Evolutionary conservation across 768 basidiomycete species (phyloP), one percentile per base, ranked within the genome.

Genomic region (Pleurotus pulmonarius): DNA sequence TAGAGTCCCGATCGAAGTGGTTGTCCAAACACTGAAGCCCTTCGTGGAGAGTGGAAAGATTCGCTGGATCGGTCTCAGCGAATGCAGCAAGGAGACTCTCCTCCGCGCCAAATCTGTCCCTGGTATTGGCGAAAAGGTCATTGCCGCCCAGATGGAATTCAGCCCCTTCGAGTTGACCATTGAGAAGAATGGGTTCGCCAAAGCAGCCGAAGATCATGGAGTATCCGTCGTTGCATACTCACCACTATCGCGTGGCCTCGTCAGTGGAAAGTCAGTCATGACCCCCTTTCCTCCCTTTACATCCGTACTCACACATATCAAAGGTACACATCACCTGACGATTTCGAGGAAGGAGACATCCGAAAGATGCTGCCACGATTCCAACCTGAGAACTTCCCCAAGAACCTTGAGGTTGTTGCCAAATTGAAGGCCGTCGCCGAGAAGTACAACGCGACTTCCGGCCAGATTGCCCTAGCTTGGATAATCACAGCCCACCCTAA

Each of bases 331-430:
- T 68, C 69, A 12, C 67, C 66, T 1, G 70, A 70, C 12, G 75
- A 75, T 53, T 74, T 76, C 40, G 71, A 66, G 26, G 62, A 64
- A 55, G 63, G 56, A 15, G 75, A 76, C 55, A 67, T 69, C 41
- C 60, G 75, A 8, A 63, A 66, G 12, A 55, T 60, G 24, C 56
- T 73, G 20, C 74, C 73, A 15, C 60, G 65, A 41, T 69, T 67
- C 56, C 68, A 66, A 9, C 61, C 66, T 47, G 75, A 76, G 57
- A 80, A 78, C 63, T 80, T 81, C 63, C 73, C 74, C 0, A 76
- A 71, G 54, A 73, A 79, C 52, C 64, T 78, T 34, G 70, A 69
- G 26, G 47, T 78, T 5, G 70, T 61, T 6, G 71, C 75, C 5
- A 64, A 65, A 29, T 56, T 75, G 13, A 65, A 67, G 56, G 26